Percentiles rank a stretch among this genome's conserved stretches.
These are phyloP conservation scores for Solanum habrochaites DNA, from an alignment of 257 asterid genomes.

Conservation along the genomic window DNA sequence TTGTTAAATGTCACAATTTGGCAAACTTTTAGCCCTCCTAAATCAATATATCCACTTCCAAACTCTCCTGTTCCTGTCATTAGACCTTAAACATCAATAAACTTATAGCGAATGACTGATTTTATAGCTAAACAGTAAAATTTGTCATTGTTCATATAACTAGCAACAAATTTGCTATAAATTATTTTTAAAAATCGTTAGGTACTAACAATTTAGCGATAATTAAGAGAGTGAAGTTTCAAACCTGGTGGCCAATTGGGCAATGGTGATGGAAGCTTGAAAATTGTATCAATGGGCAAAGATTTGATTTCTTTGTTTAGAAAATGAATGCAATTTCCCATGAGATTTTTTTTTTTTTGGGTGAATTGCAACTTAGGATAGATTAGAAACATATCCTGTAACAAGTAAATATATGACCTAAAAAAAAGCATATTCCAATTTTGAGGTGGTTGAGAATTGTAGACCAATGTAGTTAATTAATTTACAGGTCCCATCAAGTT, in stretches of 20 bases:
- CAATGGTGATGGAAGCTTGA: constrained; percentile 57
- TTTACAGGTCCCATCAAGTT: neutral
- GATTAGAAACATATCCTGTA: neutral
- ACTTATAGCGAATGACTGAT: neutral
- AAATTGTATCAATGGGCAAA: constrained; percentile 49
- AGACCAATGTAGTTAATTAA: neutral
- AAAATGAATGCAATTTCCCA: constrained; percentile 31
- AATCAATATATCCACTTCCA: constrained; percentile 50
- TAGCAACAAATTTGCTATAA: neutral
- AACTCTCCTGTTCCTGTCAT: constrained; percentile 40
- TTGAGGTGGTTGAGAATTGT: neutral
- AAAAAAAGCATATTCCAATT: neutral
- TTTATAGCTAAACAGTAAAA: neutral
- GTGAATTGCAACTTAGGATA: neutral
- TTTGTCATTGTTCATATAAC: neutral
- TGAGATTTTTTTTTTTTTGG: neutral
- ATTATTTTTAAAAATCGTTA: neutral
- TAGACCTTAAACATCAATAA: neutral
- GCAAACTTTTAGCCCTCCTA: constrained; percentile 61
- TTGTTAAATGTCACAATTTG: constrained; percentile 39
- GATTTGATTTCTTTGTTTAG: constrained; percentile 2
- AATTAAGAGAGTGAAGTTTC: neutral
- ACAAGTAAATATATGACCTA: neutral
- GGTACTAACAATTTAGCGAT: neutral
- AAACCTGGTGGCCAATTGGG: constrained; percentile 62